Conservation (phyloP, 1,139 yeast species). For the Protomyces macrosporus region DNA sequence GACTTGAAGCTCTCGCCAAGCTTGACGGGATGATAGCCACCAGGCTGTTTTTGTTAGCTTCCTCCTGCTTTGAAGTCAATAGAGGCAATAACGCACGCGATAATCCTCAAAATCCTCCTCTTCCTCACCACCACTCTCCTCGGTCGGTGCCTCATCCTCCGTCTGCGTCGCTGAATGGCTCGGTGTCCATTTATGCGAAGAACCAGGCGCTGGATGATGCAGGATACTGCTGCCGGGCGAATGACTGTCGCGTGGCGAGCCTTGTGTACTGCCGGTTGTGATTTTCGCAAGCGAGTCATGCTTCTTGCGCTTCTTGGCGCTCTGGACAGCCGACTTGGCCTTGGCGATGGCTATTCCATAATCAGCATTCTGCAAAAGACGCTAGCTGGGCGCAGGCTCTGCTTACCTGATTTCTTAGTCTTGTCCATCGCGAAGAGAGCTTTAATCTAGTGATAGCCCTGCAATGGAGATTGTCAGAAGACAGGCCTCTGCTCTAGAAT, state of each 20-base stretch:
- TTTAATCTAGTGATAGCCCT: not conserved
- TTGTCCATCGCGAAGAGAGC: constrained; percentile 4
- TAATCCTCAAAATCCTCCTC: constrained; percentile 24
- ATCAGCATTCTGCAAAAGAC: no score
- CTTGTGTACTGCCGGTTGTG: not conserved
- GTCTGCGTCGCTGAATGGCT: constrained; percentile 5
- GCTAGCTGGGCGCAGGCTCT: not conserved
- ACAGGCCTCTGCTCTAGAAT: no score
- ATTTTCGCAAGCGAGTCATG: not conserved
- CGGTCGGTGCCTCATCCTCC: not conserved
- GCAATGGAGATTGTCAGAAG: no score
- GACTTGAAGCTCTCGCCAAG: constrained; percentile 63
- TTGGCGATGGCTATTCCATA: constrained; percentile 6
- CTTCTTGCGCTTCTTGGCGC: constrained; percentile 23
- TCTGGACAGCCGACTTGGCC: constrained; percentile 23
- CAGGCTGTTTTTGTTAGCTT: constrained; percentile 49
- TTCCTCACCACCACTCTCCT: constrained; percentile 15
- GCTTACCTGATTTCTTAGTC: constrained; percentile 10
- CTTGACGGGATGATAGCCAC: constrained; percentile 83
- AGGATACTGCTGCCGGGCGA: not conserved
- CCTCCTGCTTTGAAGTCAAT: not conserved
- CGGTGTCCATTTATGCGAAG: constrained; percentile 4
- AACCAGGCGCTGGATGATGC: not conserved
- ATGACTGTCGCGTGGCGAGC: not conserved
- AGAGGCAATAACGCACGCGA: not conserved